These are phyloP conservation scores for Cardamine resedifolia DNA, from an alignment of 345 rosid species.

Conservation along the genomic window DNA sequence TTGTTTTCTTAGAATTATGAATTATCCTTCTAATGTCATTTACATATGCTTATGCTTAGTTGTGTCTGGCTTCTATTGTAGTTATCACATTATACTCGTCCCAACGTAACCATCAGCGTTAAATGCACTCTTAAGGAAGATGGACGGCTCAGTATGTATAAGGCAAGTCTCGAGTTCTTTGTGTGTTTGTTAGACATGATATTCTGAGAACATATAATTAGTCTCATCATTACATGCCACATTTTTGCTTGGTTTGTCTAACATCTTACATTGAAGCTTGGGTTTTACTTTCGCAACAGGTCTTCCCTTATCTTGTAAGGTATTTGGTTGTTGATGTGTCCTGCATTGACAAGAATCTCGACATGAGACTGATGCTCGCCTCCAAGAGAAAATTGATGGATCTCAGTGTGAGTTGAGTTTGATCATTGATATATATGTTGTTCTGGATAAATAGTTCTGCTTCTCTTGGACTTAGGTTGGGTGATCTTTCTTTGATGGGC, in stretches of 20 bases:
- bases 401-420: constrained; percentile 44
- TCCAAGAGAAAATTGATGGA: constrained; percentile 44
- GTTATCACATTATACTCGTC: constrained; percentile 46
- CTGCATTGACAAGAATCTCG: constrained; percentile 60
- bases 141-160: constrained; percentile 49
- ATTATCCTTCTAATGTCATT: constrained; percentile 25
- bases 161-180: constrained; percentile 46
- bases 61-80: constrained; percentile 27
- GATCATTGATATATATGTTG: background rate
- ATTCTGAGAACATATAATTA: background rate
- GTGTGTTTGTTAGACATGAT: background rate
- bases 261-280: background rate
- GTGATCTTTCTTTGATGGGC: constrained; percentile 10
- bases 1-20: constrained; percentile 40
- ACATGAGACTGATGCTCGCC: constrained; percentile 61
- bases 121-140: constrained; percentile 51
- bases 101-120: constrained; percentile 45
- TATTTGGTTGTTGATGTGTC: constrained; percentile 59
- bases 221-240: background rate
- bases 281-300: constrained; percentile 38
- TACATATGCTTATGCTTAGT: constrained; percentile 2
- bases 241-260: background rate
- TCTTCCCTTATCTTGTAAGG: constrained; percentile 46
- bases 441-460: background rate
- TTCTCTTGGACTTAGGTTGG: background rate